Evolutionary conservation across 345 rosid genomes (phyloP).

Genomic region (Hibiscus mutabilis): DNA sequence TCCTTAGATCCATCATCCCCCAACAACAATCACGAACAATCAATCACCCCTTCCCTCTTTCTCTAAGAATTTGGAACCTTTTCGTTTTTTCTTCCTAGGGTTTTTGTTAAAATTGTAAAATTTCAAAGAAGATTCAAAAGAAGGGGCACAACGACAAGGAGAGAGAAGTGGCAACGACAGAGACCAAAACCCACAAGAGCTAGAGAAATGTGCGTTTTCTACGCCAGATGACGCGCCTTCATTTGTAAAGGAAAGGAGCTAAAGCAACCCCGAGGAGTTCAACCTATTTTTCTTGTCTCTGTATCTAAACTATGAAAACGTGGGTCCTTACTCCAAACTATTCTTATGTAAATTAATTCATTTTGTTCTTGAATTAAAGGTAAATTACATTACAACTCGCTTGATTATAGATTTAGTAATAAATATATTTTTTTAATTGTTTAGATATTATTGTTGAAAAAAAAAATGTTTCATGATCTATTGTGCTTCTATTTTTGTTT

Average conservation of each 20-base stretch:
- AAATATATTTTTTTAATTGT: too few relatives aligned
- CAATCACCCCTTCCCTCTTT: too few relatives aligned
- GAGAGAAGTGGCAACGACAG: not conserved
- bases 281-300: not conserved
- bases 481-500: too few relatives aligned
- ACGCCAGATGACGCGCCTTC: constrained; percentile 16
- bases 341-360: too few relatives aligned
- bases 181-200: not conserved
- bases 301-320: not conserved
- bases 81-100: not conserved
- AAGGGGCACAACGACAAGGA: not conserved
- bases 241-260: not conserved
- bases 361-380: too few relatives aligned
- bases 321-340: not conserved
- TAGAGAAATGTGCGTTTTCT: constrained; percentile 18
- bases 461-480: too few relatives aligned
- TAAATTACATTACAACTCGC: too few relatives aligned
- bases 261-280: not conserved
- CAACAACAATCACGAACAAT: too few relatives aligned
- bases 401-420: too few relatives aligned
- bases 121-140: not conserved
- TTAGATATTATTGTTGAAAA: too few relatives aligned
- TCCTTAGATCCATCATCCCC: constrained; percentile 31
- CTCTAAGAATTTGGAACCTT: not conserved
- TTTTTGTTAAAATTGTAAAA: not conserved